phyloP scores from a whole-genome alignment of 495 filamentous ascomycete species.

The Chaetomidium leptoderma region DNA sequence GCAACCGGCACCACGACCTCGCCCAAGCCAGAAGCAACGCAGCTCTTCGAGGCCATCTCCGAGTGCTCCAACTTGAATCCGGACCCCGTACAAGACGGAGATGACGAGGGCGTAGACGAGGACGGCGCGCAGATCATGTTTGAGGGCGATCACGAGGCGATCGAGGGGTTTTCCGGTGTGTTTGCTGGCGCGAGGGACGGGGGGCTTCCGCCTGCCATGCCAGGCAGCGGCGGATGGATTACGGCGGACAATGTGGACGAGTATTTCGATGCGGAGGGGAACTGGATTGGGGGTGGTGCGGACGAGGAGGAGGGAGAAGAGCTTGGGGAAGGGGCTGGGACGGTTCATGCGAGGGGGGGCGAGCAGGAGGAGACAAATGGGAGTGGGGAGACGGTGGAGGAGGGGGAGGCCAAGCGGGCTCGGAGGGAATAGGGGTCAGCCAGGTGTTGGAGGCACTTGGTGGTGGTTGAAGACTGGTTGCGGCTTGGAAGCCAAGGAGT shows the following conservation, averaged over 20 bases:
- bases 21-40: conserved; percentile 34
- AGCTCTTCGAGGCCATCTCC: conserved; percentile 76
- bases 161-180: conserved; percentile 47
- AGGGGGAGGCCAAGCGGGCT: conserved; percentile 38
- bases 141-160: conserved; percentile 47
- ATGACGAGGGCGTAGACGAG: conserved; percentile 50
- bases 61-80: conserved; percentile 88
- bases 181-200: conserved; percentile 43
- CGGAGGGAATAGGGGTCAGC: conserved; percentile 32
- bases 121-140: conserved; percentile 53
- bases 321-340: conserved; percentile 44
- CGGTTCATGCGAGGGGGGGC: conserved; percentile 40
- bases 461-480: too few species aligned
- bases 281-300: conserved; percentile 44
- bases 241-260: conserved; percentile 91
- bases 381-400: conserved; percentile 29
- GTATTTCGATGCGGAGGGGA: conserved; percentile 56
- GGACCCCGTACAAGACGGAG: conserved; percentile 53
- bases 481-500: too few species aligned
- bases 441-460: background rate
- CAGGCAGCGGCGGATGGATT: conserved; percentile 90
- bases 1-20: conserved; percentile 6
- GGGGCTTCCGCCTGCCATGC: conserved; percentile 68
- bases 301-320: conserved; percentile 34
- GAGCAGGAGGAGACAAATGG: conserved; percentile 31